Percentiles rank a stretch among this genome's conserved stretches.
These are phyloP conservation scores for Sporothrix luriei DNA, from an alignment of 2,329 filamentous ascomycete genomes.

Conservation along the genomic window DNA sequence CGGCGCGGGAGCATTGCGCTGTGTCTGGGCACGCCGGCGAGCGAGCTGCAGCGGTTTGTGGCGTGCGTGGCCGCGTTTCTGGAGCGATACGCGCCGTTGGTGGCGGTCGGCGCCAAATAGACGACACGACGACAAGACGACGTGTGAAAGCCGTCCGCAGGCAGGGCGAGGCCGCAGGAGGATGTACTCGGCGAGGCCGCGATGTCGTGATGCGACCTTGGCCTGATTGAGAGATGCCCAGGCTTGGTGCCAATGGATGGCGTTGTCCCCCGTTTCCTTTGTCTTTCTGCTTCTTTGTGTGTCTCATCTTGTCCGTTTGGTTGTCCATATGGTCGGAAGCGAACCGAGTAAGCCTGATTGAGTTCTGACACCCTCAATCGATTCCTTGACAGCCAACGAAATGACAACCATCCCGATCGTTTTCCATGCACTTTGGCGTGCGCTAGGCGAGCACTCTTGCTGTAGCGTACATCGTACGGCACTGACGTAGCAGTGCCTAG, in stretches of 20 bases:
- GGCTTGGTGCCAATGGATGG: not conserved
- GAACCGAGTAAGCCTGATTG: not conserved
- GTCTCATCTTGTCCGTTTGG: not conserved
- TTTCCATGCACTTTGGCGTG: not conserved
- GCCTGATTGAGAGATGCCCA: not conserved
- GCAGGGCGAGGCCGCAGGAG: not conserved
- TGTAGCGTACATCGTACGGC: not conserved
- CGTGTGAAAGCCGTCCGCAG: not conserved
- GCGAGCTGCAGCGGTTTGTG: slow-evolving; percentile 52
- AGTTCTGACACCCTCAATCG: not conserved
- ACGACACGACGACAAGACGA: not conserved
- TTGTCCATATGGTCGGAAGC: not conserved
- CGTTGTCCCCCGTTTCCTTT: not conserved
- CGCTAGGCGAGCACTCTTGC: slow-evolving; percentile 8
- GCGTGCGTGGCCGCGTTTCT: slow-evolving; percentile 37
- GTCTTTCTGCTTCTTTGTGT: not conserved
- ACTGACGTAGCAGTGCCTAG: not conserved
- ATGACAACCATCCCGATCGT: not conserved
- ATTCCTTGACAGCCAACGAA: not conserved
- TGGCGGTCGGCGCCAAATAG: slow-evolving; percentile 21
- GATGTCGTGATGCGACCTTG: slow-evolving; percentile 18
- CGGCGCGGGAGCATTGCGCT: slow-evolving; percentile 35
- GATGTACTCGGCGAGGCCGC: slow-evolving; percentile 9
- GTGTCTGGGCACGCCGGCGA: slow-evolving; percentile 33
- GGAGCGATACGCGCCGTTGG: slow-evolving; percentile 30